A percentile compares a stretch with the other conserved stretches of the same genome.
Conservation (phyloP, 2,329 filamentous ascomycete species). For the Chaetomiaceae sp. region DNA sequence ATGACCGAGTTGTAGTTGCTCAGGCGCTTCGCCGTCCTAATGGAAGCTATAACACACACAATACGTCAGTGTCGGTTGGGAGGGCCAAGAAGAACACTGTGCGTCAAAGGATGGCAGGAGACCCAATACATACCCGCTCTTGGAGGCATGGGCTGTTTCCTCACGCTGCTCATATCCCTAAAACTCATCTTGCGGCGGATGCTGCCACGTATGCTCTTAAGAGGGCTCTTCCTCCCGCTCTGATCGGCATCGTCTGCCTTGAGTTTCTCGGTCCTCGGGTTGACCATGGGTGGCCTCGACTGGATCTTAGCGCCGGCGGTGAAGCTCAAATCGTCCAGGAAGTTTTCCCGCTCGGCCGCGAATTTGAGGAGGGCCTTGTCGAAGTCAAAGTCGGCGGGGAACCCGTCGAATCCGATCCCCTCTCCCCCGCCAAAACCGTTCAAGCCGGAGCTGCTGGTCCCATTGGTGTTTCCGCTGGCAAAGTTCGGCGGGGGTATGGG, state of each 20-base stretch:
- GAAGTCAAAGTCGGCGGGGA: constrained; percentile 75
- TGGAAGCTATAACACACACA: constrained; percentile 42
- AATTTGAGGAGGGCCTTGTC: constrained; percentile 92
- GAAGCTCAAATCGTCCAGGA: constrained; percentile 87
- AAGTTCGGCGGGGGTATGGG: constrained; percentile 32
- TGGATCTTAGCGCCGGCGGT: constrained; percentile 75
- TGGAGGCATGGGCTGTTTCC: constrained; percentile 72
- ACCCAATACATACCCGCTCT: constrained; percentile 56
- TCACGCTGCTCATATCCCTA: constrained; percentile 90
- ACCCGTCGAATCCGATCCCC: constrained; percentile 28
- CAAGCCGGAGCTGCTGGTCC: constrained; percentile 16
- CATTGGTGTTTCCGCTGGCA: constrained; percentile 23
- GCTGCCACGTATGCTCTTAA: constrained; percentile 68
- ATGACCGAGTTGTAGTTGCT: constrained; percentile 99
- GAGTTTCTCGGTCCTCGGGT: constrained; percentile 77
- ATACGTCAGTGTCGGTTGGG: constrained; percentile 12
- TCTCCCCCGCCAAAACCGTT: constrained; percentile 26
- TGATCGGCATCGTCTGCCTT: constrained; percentile 62
- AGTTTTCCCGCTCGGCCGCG: constrained; percentile 88
- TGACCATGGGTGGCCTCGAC: constrained; percentile 64
- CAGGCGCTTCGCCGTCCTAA: constrained; percentile 77
- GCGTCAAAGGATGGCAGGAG: too few relatives aligned
- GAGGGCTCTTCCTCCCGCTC: constrained; percentile 50
- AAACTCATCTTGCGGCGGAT: constrained; percentile 90
- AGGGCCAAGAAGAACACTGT: too few relatives aligned